Conservation (phyloP, 106 monocot species). For the Apostasia shenzhenica region DNA sequence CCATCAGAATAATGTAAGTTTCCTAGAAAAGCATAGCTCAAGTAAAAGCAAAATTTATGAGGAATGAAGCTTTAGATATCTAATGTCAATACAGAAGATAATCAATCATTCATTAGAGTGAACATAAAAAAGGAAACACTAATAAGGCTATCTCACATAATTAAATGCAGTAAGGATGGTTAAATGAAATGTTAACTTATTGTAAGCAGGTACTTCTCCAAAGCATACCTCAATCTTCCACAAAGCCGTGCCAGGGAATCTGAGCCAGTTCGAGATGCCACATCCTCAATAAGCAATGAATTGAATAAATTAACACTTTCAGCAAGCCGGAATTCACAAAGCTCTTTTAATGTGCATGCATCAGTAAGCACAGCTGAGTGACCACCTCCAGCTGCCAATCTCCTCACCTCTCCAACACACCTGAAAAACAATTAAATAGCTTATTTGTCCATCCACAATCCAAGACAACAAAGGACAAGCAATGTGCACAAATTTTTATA, state of each 20-base stretch:
- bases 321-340: slow-evolving; percentile 90
- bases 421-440: slow-evolving; percentile 19
- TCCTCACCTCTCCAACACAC: slow-evolving; percentile 90
- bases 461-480: background rate
- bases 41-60: too few species aligned
- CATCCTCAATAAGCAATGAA: slow-evolving; percentile 58
- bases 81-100: too few species aligned
- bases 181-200: too few species aligned
- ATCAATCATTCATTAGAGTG: too few species aligned
- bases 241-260: slow-evolving; percentile 90
- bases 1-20: too few species aligned
- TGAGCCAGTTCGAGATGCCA: slow-evolving; percentile 74
- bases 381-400: slow-evolving; percentile 88
- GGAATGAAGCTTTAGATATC: too few species aligned
- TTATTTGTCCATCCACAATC: background rate
- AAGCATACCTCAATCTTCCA: slow-evolving; percentile 68
- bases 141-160: too few species aligned
- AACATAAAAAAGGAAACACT: too few species aligned
- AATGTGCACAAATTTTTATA: slow-evolving; percentile 1
- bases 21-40: too few species aligned
- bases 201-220: background rate
- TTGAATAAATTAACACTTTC: slow-evolving; percentile 63
- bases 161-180: too few species aligned
- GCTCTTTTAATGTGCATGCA: slow-evolving; percentile 81
- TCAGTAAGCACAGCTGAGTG: slow-evolving; percentile 95